Evolutionary conservation across 202 grass and related monocot genomes (phyloP).

Genomic region (Digitaria exilis): DNA sequence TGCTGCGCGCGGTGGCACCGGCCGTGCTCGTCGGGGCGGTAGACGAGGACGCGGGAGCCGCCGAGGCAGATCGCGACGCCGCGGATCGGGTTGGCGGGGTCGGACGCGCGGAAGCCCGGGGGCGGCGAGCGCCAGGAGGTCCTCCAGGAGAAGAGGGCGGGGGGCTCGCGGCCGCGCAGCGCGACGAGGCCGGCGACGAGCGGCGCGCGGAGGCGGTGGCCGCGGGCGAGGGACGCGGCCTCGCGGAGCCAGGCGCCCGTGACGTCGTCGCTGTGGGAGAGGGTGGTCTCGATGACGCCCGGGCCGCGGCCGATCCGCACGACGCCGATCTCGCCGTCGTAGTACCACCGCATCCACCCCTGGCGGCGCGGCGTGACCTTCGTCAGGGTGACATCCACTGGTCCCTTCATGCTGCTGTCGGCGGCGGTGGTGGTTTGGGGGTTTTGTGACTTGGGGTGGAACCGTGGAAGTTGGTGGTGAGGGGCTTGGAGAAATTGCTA

Average conservation of each 20-base stretch:
- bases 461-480: neutral
- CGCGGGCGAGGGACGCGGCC: neutral
- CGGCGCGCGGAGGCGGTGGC: constrained; percentile 8
- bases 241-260: constrained; percentile 15
- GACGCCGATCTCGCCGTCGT: neutral
- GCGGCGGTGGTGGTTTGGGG: neutral
- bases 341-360: neutral
- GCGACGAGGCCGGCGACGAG: constrained; percentile 45
- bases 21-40: neutral
- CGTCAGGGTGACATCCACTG: constrained; percentile 11
- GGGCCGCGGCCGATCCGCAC: constrained; percentile 1
- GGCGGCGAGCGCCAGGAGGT: no score
- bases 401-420: constrained; percentile 26
- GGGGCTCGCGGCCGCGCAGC: constrained; percentile 19
- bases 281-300: constrained; percentile 30
- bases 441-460: neutral
- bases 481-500: no score
- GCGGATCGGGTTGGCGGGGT: constrained; percentile 28
- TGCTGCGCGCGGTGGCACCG: no score
- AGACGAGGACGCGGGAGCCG: constrained; percentile 25
- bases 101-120: neutral
- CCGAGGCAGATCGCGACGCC: constrained; percentile 41
- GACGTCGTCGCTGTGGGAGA: neutral
- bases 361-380: neutral
- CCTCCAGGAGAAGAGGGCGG: neutral